Percentiles rank a stretch among this genome's conserved stretches.
Conservation (phyloP, 257 asterid genomes). For the Rhazya stricta region DNA sequence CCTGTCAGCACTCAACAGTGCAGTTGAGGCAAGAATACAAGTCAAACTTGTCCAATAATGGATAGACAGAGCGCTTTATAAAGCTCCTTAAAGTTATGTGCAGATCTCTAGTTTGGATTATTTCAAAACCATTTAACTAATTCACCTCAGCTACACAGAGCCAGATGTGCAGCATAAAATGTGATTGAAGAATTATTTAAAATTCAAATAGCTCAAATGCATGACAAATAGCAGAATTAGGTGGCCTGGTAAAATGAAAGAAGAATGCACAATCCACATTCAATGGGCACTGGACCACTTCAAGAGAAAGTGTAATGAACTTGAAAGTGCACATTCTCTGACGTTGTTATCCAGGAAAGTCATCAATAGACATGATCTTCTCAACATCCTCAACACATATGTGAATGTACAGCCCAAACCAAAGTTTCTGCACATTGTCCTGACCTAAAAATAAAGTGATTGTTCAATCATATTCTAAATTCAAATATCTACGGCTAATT, state of each 20-base stretch:
- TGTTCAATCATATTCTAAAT: background rate
- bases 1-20: background rate
- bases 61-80: background rate
- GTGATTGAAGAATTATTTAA: too few species aligned
- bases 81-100: background rate
- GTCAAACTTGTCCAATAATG: background rate
- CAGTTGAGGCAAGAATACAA: background rate
- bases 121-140: background rate
- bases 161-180: background rate
- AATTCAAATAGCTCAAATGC: background rate
- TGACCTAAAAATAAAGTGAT: slow-evolving; percentile 41
- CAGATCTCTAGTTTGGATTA: background rate
- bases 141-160: background rate
- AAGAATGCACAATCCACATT: background rate
- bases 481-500: background rate
- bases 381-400: slow-evolving; percentile 71
- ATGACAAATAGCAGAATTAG: background rate
- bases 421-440: slow-evolving; percentile 59
- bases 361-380: slow-evolving; percentile 47
- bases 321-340: background rate
- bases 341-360: slow-evolving; percentile 60
- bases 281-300: background rate
- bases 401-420: slow-evolving; percentile 74
- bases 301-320: too few species aligned
- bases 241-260: background rate